These are phyloP conservation scores for Fusarium mexicanum DNA, from an alignment of 2,329 filamentous ascomycete genomes.

Conservation along the genomic window DNA sequence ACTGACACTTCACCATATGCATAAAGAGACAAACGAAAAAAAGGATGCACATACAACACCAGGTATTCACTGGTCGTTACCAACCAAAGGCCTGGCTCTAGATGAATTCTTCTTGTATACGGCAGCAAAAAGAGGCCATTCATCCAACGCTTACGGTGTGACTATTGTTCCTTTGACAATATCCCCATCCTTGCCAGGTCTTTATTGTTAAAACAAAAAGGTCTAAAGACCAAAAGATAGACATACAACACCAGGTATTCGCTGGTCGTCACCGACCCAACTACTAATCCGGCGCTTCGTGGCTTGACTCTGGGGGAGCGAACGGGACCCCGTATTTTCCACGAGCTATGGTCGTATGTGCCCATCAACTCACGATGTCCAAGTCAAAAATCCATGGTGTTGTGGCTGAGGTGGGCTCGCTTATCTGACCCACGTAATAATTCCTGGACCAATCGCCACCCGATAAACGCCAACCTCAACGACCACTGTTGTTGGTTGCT, in stretches of 20 bases:
- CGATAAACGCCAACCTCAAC: neutral
- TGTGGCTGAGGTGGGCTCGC: neutral
- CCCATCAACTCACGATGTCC: neutral
- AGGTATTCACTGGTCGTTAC: neutral
- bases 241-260: slow-evolving; percentile 17
- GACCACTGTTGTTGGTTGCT: no score
- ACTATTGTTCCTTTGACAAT: no score
- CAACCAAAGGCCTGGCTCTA: no score
- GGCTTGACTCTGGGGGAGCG: slow-evolving; percentile 16
- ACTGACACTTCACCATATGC: no score
- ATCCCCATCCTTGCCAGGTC: no score
- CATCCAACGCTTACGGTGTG: no score
- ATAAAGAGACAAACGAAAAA: no score
- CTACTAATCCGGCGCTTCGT: slow-evolving; percentile 8
- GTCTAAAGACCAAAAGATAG: accelerated
- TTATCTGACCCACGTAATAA: neutral
- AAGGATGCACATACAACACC: neutral
- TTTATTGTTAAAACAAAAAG: no score
- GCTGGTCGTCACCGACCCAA: slow-evolving; percentile 18
- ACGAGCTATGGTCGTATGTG: slow-evolving; percentile 13
- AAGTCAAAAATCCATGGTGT: neutral
- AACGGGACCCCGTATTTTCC: slow-evolving; percentile 14
- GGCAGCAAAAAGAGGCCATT: no score
- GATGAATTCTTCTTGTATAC: no score
- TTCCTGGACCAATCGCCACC: neutral